Evolutionary conservation across 352 stramenopile genomes (phyloP).

Genomic region (Sclerospora graminicola): DNA sequence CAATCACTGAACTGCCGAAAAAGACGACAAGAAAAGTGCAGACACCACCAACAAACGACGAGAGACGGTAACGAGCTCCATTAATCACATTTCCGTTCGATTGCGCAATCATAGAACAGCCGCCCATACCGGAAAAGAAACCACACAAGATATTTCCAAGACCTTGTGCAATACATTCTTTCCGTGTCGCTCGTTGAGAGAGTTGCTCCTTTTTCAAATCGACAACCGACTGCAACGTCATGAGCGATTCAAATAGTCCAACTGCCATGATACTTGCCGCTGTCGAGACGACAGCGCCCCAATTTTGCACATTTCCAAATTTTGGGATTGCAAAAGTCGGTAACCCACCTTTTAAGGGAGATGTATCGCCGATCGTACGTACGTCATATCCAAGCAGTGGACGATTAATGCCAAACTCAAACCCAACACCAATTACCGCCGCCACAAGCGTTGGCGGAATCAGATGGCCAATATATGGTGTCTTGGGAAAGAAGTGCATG

Average conservation of each 20-base stretch:
- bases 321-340: slow-evolving; percentile 41
- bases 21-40: slow-evolving; percentile 68
- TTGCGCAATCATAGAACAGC: slow-evolving; percentile 91
- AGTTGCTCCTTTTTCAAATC: slow-evolving; percentile 75
- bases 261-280: slow-evolving; percentile 87
- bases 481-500: slow-evolving; percentile 75
- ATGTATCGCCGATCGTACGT: slow-evolving; percentile 71
- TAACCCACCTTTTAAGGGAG: slow-evolving; percentile 35
- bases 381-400: slow-evolving; percentile 61
- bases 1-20: slow-evolving; percentile 72
- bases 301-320: slow-evolving; percentile 42
- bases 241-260: slow-evolving; percentile 90
- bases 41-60: slow-evolving; percentile 52
- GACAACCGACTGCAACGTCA: slow-evolving; percentile 91
- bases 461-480: slow-evolving; percentile 44
- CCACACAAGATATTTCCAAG: slow-evolving; percentile 88
- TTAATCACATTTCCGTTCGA: slow-evolving; percentile 87
- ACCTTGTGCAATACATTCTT: slow-evolving; percentile 84
- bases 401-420: slow-evolving; percentile 85
- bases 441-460: slow-evolving; percentile 78
- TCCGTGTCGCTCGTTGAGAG: slow-evolving; percentile 43
- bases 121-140: slow-evolving; percentile 89
- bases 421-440: slow-evolving; percentile 56
- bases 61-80: slow-evolving; percentile 62
- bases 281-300: slow-evolving; percentile 71